phyloP scores from a whole-genome alignment of 2,329 filamentous ascomycete species.

The Hypoxylon sp. region DNA sequence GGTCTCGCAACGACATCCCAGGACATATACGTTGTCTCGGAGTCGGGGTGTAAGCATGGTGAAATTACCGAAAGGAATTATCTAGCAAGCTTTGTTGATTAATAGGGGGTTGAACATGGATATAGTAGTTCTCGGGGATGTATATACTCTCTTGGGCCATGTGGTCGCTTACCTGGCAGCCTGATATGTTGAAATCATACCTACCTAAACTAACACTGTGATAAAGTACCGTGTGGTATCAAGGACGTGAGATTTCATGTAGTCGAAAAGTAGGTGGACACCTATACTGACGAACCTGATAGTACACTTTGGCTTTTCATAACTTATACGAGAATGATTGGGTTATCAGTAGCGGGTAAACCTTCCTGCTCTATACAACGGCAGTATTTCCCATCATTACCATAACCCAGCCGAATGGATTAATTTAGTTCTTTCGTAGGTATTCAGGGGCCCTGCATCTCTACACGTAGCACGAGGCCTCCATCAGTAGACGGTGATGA shows the following conservation, averaged over 20 bases:
- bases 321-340: too few species aligned
- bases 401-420: too few species aligned
- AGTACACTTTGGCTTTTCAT: too few species aligned
- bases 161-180: too few species aligned
- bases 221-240: too few species aligned
- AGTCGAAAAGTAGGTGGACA: too few species aligned
- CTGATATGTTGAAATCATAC: too few species aligned
- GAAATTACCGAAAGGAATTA: background rate
- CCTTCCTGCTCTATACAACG: background rate
- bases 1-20: background rate
- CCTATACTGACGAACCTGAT: too few species aligned
- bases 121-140: background rate
- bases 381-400: background rate
- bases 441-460: background rate
- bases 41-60: background rate
- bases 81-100: background rate
- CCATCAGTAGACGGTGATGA: background rate
- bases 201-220: too few species aligned
- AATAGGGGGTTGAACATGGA: background rate
- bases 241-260: too few species aligned
- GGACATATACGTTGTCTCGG: background rate
- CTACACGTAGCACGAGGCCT: background rate
- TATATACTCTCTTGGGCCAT: background rate
- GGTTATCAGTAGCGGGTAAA: background rate
- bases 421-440: background rate